Conservation (phyloP, 106 monocot genomes). For the Iris macrosiphon region DNA sequence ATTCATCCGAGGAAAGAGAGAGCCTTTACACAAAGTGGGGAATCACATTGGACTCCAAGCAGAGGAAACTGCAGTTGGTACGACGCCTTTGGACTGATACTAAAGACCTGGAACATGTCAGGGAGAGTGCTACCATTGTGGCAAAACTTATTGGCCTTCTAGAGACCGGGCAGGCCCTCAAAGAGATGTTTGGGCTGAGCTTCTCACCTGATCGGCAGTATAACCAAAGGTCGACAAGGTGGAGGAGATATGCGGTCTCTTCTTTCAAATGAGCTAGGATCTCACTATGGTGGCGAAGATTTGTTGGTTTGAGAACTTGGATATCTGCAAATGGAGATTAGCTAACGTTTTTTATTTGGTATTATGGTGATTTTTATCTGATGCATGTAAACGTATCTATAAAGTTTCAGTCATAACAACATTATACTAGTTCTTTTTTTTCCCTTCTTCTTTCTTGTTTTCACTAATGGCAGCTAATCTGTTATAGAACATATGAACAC, state of each 20-base stretch:
- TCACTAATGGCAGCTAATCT: no score
- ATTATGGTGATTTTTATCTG: no score
- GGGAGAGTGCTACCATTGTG: slow-evolving; percentile 78
- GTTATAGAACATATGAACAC: no score
- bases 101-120: slow-evolving; percentile 52
- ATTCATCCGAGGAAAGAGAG: slow-evolving; percentile 55
- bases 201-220: slow-evolving; percentile 48
- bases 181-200: slow-evolving; percentile 93
- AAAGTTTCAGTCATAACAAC: no score
- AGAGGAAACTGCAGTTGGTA: slow-evolving; percentile 66
- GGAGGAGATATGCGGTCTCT: slow-evolving; percentile 45
- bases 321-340: no score
- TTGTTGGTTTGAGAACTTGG: no score
- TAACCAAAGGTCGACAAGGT: slow-evolving; percentile 37
- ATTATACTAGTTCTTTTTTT: no score
- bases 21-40: slow-evolving; percentile 85
- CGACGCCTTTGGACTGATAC: slow-evolving; percentile 62
- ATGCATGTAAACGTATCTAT: no score
- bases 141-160: slow-evolving; percentile 73
- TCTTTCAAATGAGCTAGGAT: slow-evolving; percentile 33
- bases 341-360: no score
- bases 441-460: no score
- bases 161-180: slow-evolving; percentile 51
- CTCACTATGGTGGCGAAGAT: no score
- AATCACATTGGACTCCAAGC: slow-evolving; percentile 71